phyloP scores from a whole-genome alignment of 2,329 filamentous ascomycete species.

The Calonectria ilicicola region DNA sequence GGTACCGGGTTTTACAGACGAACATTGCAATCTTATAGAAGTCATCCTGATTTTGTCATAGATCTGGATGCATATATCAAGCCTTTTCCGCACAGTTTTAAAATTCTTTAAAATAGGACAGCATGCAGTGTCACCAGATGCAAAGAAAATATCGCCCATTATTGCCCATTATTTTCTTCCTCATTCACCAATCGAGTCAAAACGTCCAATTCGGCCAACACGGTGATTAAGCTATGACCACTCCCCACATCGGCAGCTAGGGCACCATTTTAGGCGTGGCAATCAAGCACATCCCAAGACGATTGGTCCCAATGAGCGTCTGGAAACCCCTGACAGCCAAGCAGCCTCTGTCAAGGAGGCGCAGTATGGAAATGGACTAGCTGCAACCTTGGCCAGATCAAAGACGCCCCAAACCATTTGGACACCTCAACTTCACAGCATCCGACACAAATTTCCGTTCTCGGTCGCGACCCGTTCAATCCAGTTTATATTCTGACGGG shows the following conservation, averaged over 20 bases:
- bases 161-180: background rate
- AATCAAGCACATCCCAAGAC: conserved; percentile 13
- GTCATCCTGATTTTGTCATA: too few relatives aligned
- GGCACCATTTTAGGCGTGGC: conserved; percentile 11
- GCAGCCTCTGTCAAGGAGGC: conserved; percentile 39
- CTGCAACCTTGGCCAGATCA: conserved; percentile 33
- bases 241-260: conserved; percentile 7
- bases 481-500: conserved; percentile 20
- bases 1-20: background rate
- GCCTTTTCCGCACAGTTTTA: background rate
- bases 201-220: background rate
- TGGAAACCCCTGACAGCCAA: conserved; percentile 46
- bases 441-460: conserved; percentile 22
- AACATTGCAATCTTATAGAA: background rate
- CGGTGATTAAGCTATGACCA: background rate
- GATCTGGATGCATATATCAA: background rate
- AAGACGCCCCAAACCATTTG: conserved; percentile 38
- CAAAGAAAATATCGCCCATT: background rate
- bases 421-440: conserved; percentile 35
- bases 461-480: conserved; percentile 3
- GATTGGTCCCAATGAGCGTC: conserved; percentile 26
- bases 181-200: background rate
- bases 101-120: background rate
- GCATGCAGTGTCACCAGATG: background rate
- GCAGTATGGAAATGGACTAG: conserved; percentile 32